Evolutionary conservation across 169 alveolate species (phyloP), one percentile per base, ranked within the genome.

Genomic region (Eimeria tenella): DNA sequence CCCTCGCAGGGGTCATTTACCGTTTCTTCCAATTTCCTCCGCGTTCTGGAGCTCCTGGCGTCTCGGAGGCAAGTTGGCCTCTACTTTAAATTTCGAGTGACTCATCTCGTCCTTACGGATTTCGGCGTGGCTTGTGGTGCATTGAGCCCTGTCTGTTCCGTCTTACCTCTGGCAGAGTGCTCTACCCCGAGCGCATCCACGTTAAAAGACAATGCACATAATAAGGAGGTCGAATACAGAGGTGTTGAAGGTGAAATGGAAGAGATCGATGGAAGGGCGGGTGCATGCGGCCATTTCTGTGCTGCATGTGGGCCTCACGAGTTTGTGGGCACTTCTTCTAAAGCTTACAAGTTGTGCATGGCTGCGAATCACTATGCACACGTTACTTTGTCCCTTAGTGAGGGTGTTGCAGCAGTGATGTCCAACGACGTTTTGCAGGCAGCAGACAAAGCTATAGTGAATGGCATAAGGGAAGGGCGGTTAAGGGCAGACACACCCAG

Each of bases 101-200:
- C 81, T 6, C 92, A 84, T 17, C 65, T 84, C 55, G 63, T 60
- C 10, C 25, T 84, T 55, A 42, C 92, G 50, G 92, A 84, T 84
- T 31, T 84, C 92, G 92, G 92, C 10, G 31, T 84, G 92, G 92
- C 92, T 25, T 84, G 92, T 19, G 92, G 68, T 3, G 81, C 92
- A 19, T 17, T 84, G 55, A 21, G 21, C 60, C 92, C 92, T 42
- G 53, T 84, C n/a, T 62, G 55, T 6, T 81, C 81, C 4, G 68
- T 84, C 55, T 50, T 84, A 8, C 63, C 92, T 55, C 81, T 84
- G 15, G 82, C 81, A 84, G 79, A 84, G 65, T 52, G 62, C 25
- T 21, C 58, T 3, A 55, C 52, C 8, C 42, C 65, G 25, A 7
- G 8, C 19, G 6, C 86, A 74, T 50, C 89, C 89, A 17, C 74